Evolutionary conservation across 192 early-diverging fungal genomes (phyloP), one percentile per base, ranked within the genome.

Genomic region (Coemansia guatemalensis): DNA sequence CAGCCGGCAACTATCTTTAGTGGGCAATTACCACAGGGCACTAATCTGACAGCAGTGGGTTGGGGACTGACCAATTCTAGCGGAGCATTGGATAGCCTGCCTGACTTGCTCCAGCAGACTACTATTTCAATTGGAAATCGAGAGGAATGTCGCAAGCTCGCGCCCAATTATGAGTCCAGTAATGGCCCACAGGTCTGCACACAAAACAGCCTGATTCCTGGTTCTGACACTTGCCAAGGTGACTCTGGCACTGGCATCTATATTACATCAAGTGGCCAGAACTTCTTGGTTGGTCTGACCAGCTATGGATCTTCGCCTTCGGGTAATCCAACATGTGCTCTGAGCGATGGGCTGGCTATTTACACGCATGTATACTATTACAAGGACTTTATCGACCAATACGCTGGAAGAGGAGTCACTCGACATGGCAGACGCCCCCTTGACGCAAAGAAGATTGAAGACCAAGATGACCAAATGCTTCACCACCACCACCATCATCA

Each of bases 121-220:
- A 53, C 54, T 14, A 73, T 79, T 17, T 48, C 65, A 4, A 57
- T 79, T 20, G 76, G 76, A 17, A 23, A 57, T 14, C 29, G 20
- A 9, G 50, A 35, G 18, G 59, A 65, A 2, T 79, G 76, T 57
- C 65, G 65, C 32, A 39, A 70, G 41, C 68, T 73, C 30, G 53
- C 67, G 4, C 64, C 67, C 2, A 51, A 56, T 5, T 79, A 69
- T 44, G 48, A 63, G 60, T 69, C 71, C 11, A 79, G 76, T 58
- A 35, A 73, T 14, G 76, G 76, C 4, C 76, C 76, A 39, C 76
- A 73, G 60, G 69, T 79, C 14, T 79, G 76, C 60, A 79, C 76
- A 0, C 67, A 79, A 12, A 79, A 79, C 39, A 59, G 63, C 41
- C 71, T 79, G 18, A n/a, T 33, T 17, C 71, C 32, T 14, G 76